Evolutionary conservation across 805 yeast genomes (phyloP).

Genomic region (Saturnispora sanitii): DNA sequence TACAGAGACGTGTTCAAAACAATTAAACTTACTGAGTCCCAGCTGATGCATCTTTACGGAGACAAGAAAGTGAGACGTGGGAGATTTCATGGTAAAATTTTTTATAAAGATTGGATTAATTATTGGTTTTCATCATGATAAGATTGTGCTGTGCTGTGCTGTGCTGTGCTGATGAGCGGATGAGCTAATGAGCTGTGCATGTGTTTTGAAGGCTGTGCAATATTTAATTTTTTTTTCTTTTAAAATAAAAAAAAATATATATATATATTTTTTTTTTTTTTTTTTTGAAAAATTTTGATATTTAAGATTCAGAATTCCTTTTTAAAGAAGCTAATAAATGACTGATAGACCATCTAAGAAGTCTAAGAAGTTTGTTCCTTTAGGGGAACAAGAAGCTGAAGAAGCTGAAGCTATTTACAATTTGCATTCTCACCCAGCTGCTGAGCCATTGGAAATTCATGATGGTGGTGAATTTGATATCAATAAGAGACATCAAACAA

Average conservation of each 20-base stretch:
- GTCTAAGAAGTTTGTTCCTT: conserved; percentile 46
- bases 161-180: too few species aligned
- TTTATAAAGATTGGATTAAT: not conserved
- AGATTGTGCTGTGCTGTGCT: not conserved
- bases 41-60: not conserved
- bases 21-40: not conserved
- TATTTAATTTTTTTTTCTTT: not conserved
- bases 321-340: conserved; percentile 14
- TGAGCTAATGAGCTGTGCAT: not conserved
- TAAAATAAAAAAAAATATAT: not conserved
- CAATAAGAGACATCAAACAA: conserved; percentile 51
- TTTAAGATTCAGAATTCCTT: not conserved
- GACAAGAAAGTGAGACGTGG: not conserved
- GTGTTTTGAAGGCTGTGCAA: not conserved
- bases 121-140: not conserved
- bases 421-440: conserved; percentile 32
- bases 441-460: conserved; percentile 38
- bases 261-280: not conserved
- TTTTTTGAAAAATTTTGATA: not conserved
- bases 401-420: conserved; percentile 42
- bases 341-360: conserved; percentile 37
- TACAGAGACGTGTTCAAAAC: not conserved
- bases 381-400: conserved; percentile 57
- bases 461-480: conserved; percentile 57
- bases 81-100: not conserved